These are phyloP conservation scores for Eucalyptus tenuipes DNA, from an alignment of 345 rosid species.

Conservation along the genomic window DNA sequence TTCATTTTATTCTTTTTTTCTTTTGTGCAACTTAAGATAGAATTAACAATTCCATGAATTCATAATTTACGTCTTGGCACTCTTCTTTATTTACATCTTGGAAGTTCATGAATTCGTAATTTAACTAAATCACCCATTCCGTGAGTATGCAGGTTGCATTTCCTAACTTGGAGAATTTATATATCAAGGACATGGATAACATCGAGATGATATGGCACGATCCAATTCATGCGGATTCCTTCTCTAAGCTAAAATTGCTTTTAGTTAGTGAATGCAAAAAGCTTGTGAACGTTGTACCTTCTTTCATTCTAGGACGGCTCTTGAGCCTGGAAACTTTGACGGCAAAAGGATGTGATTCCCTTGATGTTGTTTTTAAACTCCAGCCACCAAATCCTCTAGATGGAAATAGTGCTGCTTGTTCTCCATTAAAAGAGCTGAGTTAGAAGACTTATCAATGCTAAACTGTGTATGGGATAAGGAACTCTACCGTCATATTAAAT, in stretches of 20 bases:
- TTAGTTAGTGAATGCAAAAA: fast-evolving
- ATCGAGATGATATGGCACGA: fast-evolving
- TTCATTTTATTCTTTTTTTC: neutral
- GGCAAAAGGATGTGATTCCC: fast-evolving
- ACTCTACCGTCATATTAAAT: too few species aligned
- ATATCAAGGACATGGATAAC: fast-evolving
- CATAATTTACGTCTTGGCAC: neutral
- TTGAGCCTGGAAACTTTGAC: neutral
- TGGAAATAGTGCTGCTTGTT: fast-evolving
- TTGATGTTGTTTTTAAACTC: neutral
- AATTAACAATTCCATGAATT: neutral
- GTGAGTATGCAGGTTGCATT: fast-evolving
- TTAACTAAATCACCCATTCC: fast-evolving
- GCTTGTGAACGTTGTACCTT: fast-evolving
- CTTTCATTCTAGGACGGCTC: neutral
- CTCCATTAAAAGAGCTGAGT: too few species aligned
- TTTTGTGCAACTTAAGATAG: neutral
- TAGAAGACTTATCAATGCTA: too few species aligned
- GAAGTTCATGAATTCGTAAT: neutral
- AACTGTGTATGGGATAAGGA: too few species aligned
- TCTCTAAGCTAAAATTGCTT: neutral
- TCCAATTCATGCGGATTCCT: fast-evolving
- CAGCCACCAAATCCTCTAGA: neutral
- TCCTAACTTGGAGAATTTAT: neutral
- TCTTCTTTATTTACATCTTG: neutral